Evolutionary conservation across 345 rosid species (phyloP).

Genomic region (Balakata baccata): DNA sequence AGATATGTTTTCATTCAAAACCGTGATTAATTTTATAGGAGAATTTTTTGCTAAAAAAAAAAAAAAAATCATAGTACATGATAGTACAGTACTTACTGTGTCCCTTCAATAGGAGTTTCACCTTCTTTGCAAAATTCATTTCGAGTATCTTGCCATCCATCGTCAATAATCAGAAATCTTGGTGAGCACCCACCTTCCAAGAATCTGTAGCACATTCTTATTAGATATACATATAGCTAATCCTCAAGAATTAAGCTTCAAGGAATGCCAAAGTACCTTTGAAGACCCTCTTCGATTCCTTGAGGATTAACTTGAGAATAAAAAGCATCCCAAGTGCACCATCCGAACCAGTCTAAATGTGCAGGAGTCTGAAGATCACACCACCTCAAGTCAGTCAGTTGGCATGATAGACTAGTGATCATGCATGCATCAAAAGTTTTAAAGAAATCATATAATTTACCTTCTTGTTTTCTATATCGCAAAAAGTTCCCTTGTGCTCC

Average conservation of each 20-base stretch:
- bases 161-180: slow-evolving; percentile 58
- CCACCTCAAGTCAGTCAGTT: background rate
- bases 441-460: slow-evolving; percentile 19
- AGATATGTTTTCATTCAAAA: slow-evolving; percentile 5
- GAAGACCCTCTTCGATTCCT: slow-evolving; percentile 56
- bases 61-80: background rate
- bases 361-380: slow-evolving; percentile 42
- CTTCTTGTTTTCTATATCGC: slow-evolving; percentile 54
- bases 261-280: slow-evolving; percentile 33
- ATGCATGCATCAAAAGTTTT: background rate
- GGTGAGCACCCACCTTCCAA: slow-evolving; percentile 51
- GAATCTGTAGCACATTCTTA: slow-evolving; percentile 29
- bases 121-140: slow-evolving; percentile 43
- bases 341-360: slow-evolving; percentile 64
- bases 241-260: background rate
- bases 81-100: slow-evolving; percentile 34
- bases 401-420: background rate
- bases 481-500: slow-evolving; percentile 54
- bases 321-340: slow-evolving; percentile 85
- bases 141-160: slow-evolving; percentile 60
- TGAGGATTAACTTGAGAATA: slow-evolving; percentile 47
- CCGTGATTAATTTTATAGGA: background rate
- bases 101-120: slow-evolving; percentile 35
- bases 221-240: background rate
- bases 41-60: no score